Evolutionary conservation across 192 early-diverging fungal genomes (phyloP).

Genomic region (Obelidium mucronatum): DNA sequence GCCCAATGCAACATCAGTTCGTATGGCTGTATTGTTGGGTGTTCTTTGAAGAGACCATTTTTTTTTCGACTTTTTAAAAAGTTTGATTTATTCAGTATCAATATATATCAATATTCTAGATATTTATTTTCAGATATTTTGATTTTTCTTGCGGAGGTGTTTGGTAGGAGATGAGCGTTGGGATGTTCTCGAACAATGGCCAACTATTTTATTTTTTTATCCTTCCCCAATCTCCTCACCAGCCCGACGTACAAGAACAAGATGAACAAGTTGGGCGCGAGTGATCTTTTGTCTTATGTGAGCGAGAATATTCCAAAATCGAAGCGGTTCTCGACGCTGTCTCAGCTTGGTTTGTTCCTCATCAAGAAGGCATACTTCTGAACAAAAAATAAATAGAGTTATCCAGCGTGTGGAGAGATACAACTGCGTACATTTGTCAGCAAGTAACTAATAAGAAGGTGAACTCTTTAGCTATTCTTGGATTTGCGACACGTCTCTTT

Average conservation of each 20-base stretch:
- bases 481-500: not conserved
- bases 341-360: slow-evolving; percentile 39
- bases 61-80: too few relatives aligned
- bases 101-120: too few relatives aligned
- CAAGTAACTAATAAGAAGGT: slow-evolving; percentile 45
- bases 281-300: slow-evolving; percentile 44
- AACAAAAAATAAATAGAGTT: slow-evolving; percentile 39
- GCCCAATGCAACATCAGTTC: not conserved
- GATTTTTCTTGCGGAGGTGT: too few relatives aligned
- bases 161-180: too few relatives aligned
- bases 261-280: slow-evolving; percentile 48
- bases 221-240: not conserved
- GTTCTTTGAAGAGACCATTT: slow-evolving; percentile 8
- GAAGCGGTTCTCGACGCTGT: slow-evolving; percentile 49
- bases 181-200: slow-evolving; percentile 4
- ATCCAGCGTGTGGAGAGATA: slow-evolving; percentile 44
- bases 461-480: not conserved
- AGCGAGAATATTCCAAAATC: slow-evolving; percentile 50
- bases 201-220: too few relatives aligned
- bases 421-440: slow-evolving; percentile 36
- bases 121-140: too few relatives aligned
- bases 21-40: slow-evolving; percentile 13
- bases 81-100: too few relatives aligned
- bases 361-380: not conserved
- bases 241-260: too few relatives aligned